Conservation (phyloP, 768 basidiomycete genomes). For the Kwoniella shandongensis region DNA sequence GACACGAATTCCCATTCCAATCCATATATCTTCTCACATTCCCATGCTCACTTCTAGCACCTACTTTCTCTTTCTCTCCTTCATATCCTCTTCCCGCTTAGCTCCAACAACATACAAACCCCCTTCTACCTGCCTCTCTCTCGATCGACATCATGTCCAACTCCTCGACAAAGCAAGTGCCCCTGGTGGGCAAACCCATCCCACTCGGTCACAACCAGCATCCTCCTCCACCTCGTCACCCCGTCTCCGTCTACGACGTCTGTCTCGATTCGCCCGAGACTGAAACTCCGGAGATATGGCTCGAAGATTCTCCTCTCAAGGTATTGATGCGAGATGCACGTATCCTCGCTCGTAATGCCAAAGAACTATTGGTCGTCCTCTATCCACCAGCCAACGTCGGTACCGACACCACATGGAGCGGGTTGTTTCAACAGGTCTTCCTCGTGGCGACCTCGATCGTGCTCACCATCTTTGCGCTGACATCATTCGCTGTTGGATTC, state of each 20-base stretch:
- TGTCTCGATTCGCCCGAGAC: constrained; percentile 3
- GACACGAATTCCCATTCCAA: too few species aligned
- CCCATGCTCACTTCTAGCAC: too few species aligned
- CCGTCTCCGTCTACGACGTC: constrained; percentile 14
- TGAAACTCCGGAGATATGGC: constrained; percentile 7
- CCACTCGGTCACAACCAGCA: too few species aligned
- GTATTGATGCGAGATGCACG: constrained; percentile 8
- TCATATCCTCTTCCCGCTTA: too few species aligned
- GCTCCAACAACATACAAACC: too few species aligned
- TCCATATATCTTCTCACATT: too few species aligned
- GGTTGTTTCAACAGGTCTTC: constrained; percentile 3
- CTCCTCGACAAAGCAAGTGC: too few species aligned
- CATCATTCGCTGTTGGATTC: constrained; percentile 10
- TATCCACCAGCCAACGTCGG: constrained; percentile 3
- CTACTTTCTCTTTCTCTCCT: too few species aligned
- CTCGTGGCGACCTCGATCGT: constrained; percentile 3
- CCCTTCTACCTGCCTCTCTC: too few species aligned
- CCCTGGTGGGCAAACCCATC: too few species aligned
- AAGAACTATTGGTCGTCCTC: not conserved
- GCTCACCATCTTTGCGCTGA: constrained; percentile 1
- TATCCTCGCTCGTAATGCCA: constrained; percentile 1
- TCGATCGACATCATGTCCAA: too few species aligned
- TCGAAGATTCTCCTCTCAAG: constrained; percentile 4
- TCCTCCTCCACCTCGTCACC: too few species aligned
- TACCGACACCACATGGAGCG: constrained; percentile 4